These are phyloP conservation scores for Candida taoyuanica DNA, from an alignment of 805 yeast species.

Conservation along the genomic window DNA sequence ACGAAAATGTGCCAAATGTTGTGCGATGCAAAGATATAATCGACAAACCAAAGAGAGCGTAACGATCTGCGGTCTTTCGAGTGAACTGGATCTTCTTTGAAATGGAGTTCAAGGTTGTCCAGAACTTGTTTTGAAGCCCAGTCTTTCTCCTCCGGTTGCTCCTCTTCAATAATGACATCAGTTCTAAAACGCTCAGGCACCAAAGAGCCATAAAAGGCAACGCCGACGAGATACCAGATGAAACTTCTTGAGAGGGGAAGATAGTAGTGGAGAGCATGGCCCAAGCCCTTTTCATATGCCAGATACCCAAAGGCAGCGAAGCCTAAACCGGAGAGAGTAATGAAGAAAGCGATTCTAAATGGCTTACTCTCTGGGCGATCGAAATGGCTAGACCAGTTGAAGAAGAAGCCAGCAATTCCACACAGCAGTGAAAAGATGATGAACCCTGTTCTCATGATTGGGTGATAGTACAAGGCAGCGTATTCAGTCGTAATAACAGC, in stretches of 20 bases:
- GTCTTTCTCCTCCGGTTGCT: slow-evolving; percentile 33
- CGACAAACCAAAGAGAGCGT: slow-evolving; percentile 77
- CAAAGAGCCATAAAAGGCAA: slow-evolving; percentile 78
- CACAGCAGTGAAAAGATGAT: slow-evolving; percentile 58
- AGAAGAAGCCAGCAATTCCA: slow-evolving; percentile 66
- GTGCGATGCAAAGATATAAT: slow-evolving; percentile 71
- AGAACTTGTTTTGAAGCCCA: slow-evolving; percentile 29
- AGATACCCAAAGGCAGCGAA: slow-evolving; percentile 56
- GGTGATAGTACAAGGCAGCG: slow-evolving; percentile 62
- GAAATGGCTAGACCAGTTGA: slow-evolving; percentile 91
- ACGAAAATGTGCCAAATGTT: slow-evolving; percentile 94
- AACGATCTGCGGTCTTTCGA: slow-evolving; percentile 34
- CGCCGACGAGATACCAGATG: slow-evolving; percentile 75
- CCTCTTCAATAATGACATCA: slow-evolving; percentile 54
- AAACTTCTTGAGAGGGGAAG: slow-evolving; percentile 69
- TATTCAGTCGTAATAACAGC: slow-evolving; percentile 86
- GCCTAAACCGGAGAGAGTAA: slow-evolving; percentile 75
- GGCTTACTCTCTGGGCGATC: slow-evolving; percentile 84
- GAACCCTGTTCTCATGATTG: slow-evolving; percentile 43
- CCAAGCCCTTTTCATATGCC: slow-evolving; percentile 50
- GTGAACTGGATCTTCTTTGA: slow-evolving; percentile 36
- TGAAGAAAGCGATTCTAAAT: slow-evolving; percentile 73
- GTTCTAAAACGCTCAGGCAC: slow-evolving; percentile 87
- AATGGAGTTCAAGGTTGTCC: slow-evolving; percentile 32
- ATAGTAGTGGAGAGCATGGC: slow-evolving; percentile 49